Base-by-base conservation (phyloP, 1,284 basidiomycete species). In the Melampsora medusae region DNA sequence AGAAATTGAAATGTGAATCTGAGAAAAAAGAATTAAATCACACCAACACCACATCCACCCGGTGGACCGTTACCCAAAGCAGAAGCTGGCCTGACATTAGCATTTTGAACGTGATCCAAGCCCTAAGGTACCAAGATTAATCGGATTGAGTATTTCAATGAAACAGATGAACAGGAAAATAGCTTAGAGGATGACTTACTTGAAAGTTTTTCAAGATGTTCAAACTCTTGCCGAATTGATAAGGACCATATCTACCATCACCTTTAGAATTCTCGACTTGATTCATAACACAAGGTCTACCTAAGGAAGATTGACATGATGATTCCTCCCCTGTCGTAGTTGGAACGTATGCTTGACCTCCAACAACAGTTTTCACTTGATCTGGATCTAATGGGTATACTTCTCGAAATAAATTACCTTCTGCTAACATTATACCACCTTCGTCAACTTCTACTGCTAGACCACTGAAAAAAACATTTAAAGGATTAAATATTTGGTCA, bases 241-340 rank as follows among this genome's bases (percentile, higher is more conserved):
- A 5, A 53, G 22, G 22, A 7, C 25, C 25, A 25, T 25, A 25
- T 25, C 25, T 25, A 25, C 25, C 25, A 25, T 17, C 6, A 53
- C 50, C 50, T 53, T 17, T 53, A 4, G 19, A 19, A 16, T 53
- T 53, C 6, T 19, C 50, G 5, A 7, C 50, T 16, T 5, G 2
- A 59, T 76, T 76, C 14, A 2, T 12, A 10, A 64, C 74, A 25
- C 74, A 76, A 69, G 74, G 48, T 10, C 74, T 48, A 25, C 74
- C 74, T 2, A 76, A 12, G 28, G 9, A 48, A 7, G 22, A 22
- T 19, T 66, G 33, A 53, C 74, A 76, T 19, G 6, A 4, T 31
- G 16, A 28, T 2, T 56, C 28, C 28, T 76, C 67, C 22, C 33
- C 33, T 0, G 17, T 9, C n/a, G 7, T 69, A 25, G 62, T 33